phyloP scores from a whole-genome alignment of 768 basidiomycete genomes.

The Cubamyces sp. region DNA sequence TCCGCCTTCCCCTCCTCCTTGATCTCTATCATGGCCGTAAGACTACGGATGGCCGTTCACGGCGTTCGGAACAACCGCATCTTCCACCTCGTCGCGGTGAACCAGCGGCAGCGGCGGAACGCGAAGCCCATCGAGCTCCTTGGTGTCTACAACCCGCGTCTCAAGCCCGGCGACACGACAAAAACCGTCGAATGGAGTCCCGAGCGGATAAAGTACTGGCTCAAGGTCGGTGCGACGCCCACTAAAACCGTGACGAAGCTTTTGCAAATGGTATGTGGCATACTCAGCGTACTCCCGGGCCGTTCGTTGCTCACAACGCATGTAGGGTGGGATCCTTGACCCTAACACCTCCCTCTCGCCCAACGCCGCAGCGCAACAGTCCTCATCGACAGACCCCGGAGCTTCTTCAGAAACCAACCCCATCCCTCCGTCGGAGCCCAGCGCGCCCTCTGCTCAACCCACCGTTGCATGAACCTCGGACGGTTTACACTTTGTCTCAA shows the following conservation, averaged over 20 bases:
- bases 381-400: background rate
- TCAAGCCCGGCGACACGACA: conserved; percentile 50
- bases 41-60: conserved; percentile 84
- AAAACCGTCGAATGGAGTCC: conserved; percentile 91
- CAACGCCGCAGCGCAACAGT: background rate
- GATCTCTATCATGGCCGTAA: conserved; percentile 66
- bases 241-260: conserved; percentile 76
- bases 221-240: conserved; percentile 82
- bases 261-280: conserved; percentile 71
- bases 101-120: conserved; percentile 71
- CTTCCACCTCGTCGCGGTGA: conserved; percentile 85
- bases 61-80: conserved; percentile 74
- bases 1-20: background rate
- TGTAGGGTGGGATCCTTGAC: conserved; percentile 26
- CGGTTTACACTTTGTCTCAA: background rate
- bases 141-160: conserved; percentile 80
- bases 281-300: background rate
- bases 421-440: background rate
- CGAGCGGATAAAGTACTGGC: conserved; percentile 89
- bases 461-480: conserved; percentile 1
- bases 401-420: background rate
- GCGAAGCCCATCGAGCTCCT: conserved; percentile 87
- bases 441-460: background rate
- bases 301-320: background rate
- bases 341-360: conserved; percentile 1